A percentile compares a stretch with the other conserved stretches of the same genome.
Conservation (phyloP, 2,329 filamentous ascomycete genomes). For the Penicillium sp. region DNA sequence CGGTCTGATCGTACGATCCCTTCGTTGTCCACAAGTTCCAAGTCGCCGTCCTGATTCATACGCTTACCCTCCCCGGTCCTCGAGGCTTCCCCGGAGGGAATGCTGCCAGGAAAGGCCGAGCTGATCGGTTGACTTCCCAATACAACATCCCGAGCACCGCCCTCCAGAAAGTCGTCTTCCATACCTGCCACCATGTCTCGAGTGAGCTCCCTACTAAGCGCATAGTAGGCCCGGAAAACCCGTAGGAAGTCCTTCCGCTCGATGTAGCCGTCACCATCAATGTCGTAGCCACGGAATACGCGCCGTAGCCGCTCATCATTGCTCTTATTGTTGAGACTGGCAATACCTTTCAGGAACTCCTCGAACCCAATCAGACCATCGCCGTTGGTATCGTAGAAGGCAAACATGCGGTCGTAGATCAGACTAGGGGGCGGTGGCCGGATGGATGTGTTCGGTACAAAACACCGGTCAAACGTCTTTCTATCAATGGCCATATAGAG, state of each 20-base stretch:
- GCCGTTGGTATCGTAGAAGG: conserved; percentile 85
- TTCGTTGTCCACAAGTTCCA: conserved; percentile 54
- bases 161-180: conserved; percentile 67
- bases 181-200: conserved; percentile 69
- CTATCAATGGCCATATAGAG: conserved; percentile 79
- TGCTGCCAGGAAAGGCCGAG: conserved; percentile 63
- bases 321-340: conserved; percentile 51
- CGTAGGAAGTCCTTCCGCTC: conserved; percentile 78
- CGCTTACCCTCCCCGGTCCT: conserved; percentile 59
- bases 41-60: conserved; percentile 53
- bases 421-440: conserved; percentile 72
- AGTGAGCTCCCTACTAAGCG: conserved; percentile 80
- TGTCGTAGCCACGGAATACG: conserved; percentile 82
- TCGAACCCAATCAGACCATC: conserved; percentile 85
- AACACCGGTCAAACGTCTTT: conserved; percentile 81
- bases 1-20: conserved; percentile 53
- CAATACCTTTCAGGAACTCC: conserved; percentile 78
- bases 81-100: conserved; percentile 55
- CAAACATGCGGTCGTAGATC: conserved; percentile 92
- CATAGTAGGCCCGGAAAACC: conserved; percentile 86
- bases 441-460: conserved; percentile 74
- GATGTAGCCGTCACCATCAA: conserved; percentile 79
- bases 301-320: conserved; percentile 59
- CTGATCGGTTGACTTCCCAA: conserved; percentile 67
- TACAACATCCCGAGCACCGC: conserved; percentile 67